phyloP scores from a whole-genome alignment of 2,329 filamentous ascomycete species.

The Venturiaceae sp. region DNA sequence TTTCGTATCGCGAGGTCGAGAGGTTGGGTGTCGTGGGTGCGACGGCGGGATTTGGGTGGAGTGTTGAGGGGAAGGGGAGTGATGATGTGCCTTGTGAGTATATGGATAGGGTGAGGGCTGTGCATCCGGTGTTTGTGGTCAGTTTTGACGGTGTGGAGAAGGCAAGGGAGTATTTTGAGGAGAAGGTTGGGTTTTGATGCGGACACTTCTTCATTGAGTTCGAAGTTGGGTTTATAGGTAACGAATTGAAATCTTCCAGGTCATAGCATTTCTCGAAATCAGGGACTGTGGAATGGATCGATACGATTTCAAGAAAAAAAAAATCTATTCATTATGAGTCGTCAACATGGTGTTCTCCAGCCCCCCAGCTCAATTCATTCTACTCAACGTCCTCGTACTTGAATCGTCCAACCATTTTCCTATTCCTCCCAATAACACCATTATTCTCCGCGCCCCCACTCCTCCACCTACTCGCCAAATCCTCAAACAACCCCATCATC shows the following conservation, averaged over 20 bases:
- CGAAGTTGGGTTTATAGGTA: too few relatives aligned
- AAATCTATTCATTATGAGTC: too few relatives aligned
- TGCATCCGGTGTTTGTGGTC: conserved; percentile 81
- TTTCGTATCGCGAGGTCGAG: conserved; percentile 27
- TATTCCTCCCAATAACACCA: not conserved
- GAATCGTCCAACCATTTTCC: not conserved
- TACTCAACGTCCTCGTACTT: not conserved
- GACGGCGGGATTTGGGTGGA: conserved; percentile 8
- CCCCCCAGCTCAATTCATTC: too few relatives aligned
- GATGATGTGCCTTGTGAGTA: conserved; percentile 55
- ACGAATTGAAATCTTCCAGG: too few relatives aligned
- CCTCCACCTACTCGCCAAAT: not conserved
- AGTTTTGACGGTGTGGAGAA: conserved; percentile 59
- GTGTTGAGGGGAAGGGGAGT: conserved; percentile 25
- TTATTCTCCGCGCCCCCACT: not conserved
- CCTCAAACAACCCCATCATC: not conserved
- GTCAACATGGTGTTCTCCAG: too few relatives aligned
- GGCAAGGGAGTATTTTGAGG: conserved; percentile 55
- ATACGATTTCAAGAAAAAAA: too few relatives aligned
- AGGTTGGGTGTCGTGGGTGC: conserved; percentile 8
- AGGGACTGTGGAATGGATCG: too few relatives aligned
- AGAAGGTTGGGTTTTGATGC: conserved; percentile 47
- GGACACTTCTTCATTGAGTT: too few relatives aligned
- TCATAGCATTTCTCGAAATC: too few relatives aligned
- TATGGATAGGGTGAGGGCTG: conserved; percentile 56